These are phyloP conservation scores for Rubia tinctorum DNA, from an alignment of 305 asterid species.

Conservation along the genomic window DNA sequence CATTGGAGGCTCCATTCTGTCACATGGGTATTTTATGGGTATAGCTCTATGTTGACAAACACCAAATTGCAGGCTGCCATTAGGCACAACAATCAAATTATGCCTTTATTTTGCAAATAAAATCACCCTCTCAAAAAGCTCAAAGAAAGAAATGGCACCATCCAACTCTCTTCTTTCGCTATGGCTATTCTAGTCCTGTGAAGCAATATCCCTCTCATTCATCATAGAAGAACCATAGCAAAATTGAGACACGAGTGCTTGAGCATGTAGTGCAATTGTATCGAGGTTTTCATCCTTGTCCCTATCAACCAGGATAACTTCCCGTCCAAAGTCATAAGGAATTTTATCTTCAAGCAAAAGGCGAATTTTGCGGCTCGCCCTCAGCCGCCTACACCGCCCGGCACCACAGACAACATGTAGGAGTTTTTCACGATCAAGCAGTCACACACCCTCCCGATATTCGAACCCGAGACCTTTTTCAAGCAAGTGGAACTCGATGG, in stretches of 20 bases:
- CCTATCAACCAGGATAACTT: conserved; percentile 89
- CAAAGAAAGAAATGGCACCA: conserved; percentile 36
- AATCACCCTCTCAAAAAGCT: conserved; percentile 69
- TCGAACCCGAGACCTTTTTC: too few species aligned
- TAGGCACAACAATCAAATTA: conserved; percentile 70
- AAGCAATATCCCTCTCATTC: conserved; percentile 46
- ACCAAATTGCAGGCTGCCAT: conserved; percentile 86
- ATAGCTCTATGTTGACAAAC: conserved; percentile 93
- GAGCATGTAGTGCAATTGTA: conserved; percentile 61
- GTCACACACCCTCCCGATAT: too few species aligned
- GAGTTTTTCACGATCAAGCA: too few species aligned
- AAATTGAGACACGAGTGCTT: conserved; percentile 50
- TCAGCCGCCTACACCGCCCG: too few species aligned
- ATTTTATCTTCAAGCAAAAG: conserved; percentile 50
- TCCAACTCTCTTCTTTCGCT: conserved; percentile 27
- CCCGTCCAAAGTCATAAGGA: conserved; percentile 50
- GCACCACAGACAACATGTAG: too few species aligned
- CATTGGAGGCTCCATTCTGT: conserved; percentile 74
- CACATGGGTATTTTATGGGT: conserved; percentile 95
- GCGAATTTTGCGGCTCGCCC: too few species aligned
- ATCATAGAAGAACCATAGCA: conserved; percentile 45
- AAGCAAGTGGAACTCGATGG: too few species aligned
- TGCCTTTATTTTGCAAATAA: conserved; percentile 50
- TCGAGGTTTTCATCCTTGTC: conserved; percentile 76
- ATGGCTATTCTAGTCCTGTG: conserved; percentile 28